Percentiles rank a stretch among this genome's conserved stretches.
Conservation (phyloP, 306 rosid species). For the Lupinus albus region DNA sequence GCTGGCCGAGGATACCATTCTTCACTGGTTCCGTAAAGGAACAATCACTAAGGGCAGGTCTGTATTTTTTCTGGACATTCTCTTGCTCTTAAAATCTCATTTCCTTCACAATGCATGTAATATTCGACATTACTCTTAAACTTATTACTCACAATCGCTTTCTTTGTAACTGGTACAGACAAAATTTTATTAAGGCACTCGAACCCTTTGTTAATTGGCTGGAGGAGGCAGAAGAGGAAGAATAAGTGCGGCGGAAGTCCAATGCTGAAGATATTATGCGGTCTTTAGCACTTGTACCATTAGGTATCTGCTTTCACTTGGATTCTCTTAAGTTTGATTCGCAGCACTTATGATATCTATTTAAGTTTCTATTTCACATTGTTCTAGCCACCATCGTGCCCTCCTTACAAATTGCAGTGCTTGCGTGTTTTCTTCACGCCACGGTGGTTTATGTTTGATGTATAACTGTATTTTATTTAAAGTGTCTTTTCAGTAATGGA, state of each 20-base stretch:
- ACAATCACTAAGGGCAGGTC: constrained; percentile 96
- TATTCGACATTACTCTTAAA: not conserved
- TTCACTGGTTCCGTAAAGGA: constrained; percentile 93
- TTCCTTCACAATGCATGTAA: not conserved
- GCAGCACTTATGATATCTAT: constrained; percentile 33
- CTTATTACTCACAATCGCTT: not conserved
- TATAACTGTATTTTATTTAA: constrained; percentile 31
- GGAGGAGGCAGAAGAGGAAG: constrained; percentile 99
- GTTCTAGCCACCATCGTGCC: not conserved
- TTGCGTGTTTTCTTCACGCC: constrained; percentile 18
- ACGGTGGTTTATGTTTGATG: constrained; percentile 35
- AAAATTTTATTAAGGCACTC: constrained; percentile 93
- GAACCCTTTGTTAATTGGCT: constrained; percentile 97
- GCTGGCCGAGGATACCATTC: constrained; percentile 96
- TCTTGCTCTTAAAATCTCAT: not conserved
- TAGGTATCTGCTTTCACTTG: constrained; percentile 36
- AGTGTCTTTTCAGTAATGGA: constrained; percentile 35
- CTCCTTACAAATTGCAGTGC: constrained; percentile 18
- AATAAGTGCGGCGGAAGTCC: constrained; percentile 41
- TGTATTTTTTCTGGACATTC: constrained; percentile 11
- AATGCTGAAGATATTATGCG: constrained; percentile 28
- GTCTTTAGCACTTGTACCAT: constrained; percentile 15
- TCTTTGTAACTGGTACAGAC: constrained; percentile 62
- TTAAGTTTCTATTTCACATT: constrained; percentile 30
- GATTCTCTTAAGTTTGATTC: constrained; percentile 30